Percentiles rank a stretch among this genome's conserved stretches.
These are phyloP conservation scores for Aegilops bicornis DNA, from an alignment of 176 grass and related monocot species.

Conservation along the genomic window DNA sequence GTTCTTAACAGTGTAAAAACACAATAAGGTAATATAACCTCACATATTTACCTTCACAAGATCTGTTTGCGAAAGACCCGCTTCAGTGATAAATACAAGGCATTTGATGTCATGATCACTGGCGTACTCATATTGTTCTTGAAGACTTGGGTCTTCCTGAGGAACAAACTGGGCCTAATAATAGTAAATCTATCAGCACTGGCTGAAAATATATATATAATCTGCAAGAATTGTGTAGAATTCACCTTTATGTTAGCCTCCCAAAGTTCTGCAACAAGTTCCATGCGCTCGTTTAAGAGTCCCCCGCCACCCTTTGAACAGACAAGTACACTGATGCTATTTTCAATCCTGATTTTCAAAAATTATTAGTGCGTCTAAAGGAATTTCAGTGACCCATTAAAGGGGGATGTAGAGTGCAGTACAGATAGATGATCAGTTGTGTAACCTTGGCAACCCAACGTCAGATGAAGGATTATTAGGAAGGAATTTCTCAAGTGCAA, in stretches of 20 bases:
- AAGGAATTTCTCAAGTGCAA: constrained; percentile 94
- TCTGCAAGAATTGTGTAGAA: neutral
- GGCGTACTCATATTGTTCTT: constrained; percentile 99
- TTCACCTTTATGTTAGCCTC: constrained; percentile 88
- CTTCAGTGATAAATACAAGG: constrained; percentile 90
- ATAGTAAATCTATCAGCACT: constrained; percentile 28
- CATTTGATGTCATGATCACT: constrained; percentile 90
- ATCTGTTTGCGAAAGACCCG: constrained; percentile 71
- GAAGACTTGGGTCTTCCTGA: constrained; percentile 83
- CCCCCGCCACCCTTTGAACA: constrained; percentile 95
- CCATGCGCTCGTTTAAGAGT: constrained; percentile 80
- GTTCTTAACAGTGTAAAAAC: constrained; percentile 14
- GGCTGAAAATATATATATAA: neutral
- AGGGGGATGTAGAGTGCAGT: neutral
- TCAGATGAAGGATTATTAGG: constrained; percentile 74
- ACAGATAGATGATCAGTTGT: constrained; percentile 34
- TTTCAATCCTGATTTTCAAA: constrained; percentile 59
- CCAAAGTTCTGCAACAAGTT: constrained; percentile 89
- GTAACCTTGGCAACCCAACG: constrained; percentile 60
- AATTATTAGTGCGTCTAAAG: neutral
- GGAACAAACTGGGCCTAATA: constrained; percentile 88
- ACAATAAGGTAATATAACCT: constrained; percentile 2
- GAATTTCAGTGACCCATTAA: neutral
- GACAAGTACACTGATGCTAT: constrained; percentile 78
- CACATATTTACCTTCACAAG: constrained; percentile 71